Conservation (phyloP, 164 flowering plant species). For the Nelumbo lutea region DNA sequence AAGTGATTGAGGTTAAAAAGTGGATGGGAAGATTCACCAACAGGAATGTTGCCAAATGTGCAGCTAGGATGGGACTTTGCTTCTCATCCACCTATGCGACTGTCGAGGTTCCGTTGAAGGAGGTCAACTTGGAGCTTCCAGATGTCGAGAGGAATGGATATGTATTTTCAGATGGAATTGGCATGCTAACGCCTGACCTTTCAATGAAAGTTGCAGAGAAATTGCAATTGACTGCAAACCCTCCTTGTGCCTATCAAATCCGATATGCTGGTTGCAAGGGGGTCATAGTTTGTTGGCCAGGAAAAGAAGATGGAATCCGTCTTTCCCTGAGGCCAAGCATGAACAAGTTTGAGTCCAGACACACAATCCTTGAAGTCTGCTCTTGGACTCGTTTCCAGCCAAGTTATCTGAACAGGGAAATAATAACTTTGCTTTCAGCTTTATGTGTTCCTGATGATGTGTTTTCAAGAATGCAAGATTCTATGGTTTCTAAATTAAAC, state of each 20-base stretch:
- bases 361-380: constrained; percentile 70
- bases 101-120: constrained; percentile 57
- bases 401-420: constrained; percentile 84
- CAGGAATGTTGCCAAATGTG: constrained; percentile 73
- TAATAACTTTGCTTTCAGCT: constrained; percentile 73
- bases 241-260: constrained; percentile 91
- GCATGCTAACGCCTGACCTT: constrained; percentile 73
- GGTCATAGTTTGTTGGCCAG: constrained; percentile 88
- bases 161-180: constrained; percentile 94
- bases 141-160: constrained; percentile 69
- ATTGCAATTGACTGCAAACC: constrained; percentile 43
- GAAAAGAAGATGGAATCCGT: constrained; percentile 39
- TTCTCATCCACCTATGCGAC: constrained; percentile 97
- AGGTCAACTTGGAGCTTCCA: constrained; percentile 42
- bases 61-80: constrained; percentile 97
- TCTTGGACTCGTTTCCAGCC: constrained; percentile 97
- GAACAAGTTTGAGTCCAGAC: constrained; percentile 69
- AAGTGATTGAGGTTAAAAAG: constrained; percentile 26
- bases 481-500: constrained; percentile 59
- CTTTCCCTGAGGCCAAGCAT: constrained; percentile 75
- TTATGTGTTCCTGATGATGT: constrained; percentile 57
- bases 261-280: constrained; percentile 95
- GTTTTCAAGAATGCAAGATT: constrained; percentile 74
- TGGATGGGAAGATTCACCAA: constrained; percentile 89
- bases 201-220: constrained; percentile 71